Evolutionary conservation across 2,329 filamentous ascomycete species (phyloP).

Genomic region (Fusarium clavum): DNA sequence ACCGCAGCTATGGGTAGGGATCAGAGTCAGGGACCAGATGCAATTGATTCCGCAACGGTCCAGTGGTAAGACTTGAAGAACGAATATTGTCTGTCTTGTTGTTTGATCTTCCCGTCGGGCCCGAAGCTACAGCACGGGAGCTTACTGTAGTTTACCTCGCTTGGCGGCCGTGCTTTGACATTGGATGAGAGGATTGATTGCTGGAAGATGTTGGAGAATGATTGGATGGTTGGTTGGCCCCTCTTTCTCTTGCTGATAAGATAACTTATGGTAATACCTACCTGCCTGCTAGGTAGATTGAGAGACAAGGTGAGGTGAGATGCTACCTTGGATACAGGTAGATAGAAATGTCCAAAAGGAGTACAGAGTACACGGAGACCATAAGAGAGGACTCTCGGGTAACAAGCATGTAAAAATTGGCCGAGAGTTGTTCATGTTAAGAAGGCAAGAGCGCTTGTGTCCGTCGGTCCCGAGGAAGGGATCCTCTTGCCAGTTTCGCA

Average conservation of each 20-base stretch:
- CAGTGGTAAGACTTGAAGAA: conserved; percentile 19
- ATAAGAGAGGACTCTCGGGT: conserved; percentile 4
- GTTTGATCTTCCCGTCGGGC: conserved; percentile 29
- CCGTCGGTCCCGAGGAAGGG: conserved; percentile 44
- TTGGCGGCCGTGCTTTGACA: conserved; percentile 23
- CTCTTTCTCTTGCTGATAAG: neutral
- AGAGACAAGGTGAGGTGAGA: neutral
- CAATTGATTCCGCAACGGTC: conserved; percentile 8
- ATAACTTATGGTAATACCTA: neutral
- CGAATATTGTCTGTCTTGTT: conserved; percentile 20
- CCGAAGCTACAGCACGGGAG: conserved; percentile 20
- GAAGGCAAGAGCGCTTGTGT: conserved; percentile 22
- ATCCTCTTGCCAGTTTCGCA: conserved; percentile 5
- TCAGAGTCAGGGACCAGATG: conserved; percentile 14
- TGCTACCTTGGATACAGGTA: neutral
- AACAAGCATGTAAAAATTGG: neutral
- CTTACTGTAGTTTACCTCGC: conserved; percentile 11
- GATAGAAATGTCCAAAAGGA: neutral
- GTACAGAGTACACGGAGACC: neutral
- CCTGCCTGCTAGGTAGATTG: neutral
- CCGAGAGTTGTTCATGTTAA: conserved; percentile 19
- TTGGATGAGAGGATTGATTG: neutral
- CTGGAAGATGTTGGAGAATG: neutral
- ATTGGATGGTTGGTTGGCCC: conserved; percentile 5
- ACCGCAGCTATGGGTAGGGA: conserved; percentile 13